phyloP scores from a whole-genome alignment of 179 eudicot genomes.

The Carnegiea gigantea region DNA sequence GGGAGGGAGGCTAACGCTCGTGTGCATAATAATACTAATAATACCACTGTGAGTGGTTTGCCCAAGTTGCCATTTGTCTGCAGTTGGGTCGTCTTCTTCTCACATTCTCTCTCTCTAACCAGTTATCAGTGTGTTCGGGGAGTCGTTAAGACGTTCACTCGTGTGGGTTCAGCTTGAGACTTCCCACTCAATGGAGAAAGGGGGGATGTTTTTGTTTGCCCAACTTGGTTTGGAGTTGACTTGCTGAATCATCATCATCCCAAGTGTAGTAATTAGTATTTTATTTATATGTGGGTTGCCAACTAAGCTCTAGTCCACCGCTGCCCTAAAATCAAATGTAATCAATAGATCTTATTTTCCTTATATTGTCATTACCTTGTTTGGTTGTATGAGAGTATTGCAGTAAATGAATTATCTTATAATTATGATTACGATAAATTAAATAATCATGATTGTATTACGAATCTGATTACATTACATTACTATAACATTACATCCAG shows the following conservation, averaged over 20 bases:
- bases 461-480: too few species aligned
- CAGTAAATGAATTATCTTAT: too few species aligned
- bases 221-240: not conserved
- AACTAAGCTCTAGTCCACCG: not conserved
- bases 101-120: not conserved
- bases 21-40: not conserved
- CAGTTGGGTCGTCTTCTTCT: slow-evolving; percentile 11
- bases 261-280: not conserved
- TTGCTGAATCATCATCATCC: not conserved
- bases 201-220: slow-evolving; percentile 9
- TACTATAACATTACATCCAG: too few species aligned
- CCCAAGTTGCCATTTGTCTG: slow-evolving; percentile 9
- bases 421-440: too few species aligned
- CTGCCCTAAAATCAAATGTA: not conserved
- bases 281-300: not conserved
- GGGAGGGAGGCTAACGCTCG: not conserved
- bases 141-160: not conserved
- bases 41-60: not conserved
- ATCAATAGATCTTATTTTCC: not conserved
- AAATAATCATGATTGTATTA: too few species aligned
- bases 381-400: too few species aligned
- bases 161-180: not conserved
- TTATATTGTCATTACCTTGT: too few species aligned
- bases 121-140: not conserved
- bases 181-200: not conserved